Base-by-base conservation (phyloP, 2,329 filamentous ascomycete genomes). In the Botrytis pseudocinerea region DNA sequence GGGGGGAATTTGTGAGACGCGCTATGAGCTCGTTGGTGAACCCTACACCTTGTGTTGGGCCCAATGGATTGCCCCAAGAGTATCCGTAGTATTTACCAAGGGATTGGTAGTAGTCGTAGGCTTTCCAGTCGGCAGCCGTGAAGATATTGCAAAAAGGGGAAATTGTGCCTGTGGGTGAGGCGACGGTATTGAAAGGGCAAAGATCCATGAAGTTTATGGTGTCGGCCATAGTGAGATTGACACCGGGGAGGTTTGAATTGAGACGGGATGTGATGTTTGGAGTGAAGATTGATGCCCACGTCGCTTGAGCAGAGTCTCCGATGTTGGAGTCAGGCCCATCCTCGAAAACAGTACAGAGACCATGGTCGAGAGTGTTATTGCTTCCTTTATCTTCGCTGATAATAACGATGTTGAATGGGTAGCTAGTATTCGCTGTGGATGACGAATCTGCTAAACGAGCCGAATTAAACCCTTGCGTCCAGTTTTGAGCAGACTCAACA, bases 11-110 rank as follows among this genome's bases (percentile, higher is more conserved):
- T 0, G 93, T 97, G 75, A 98, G 83, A 42, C 95, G 89, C 7
- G 95, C 92, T 71, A 97, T 87, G 18, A 98, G 88, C 84, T 98
- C 95, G 81, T 97, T 97, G 72, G 91, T 90, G 79, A 91, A 98
- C 3, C 95, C 95, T 2, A 96, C 92, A 1, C 95, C 95, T 82
- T 97, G 94, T 0, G 93, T 94, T 9, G 94, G 88, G 0, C 92
- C 95, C 10, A 97, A 86, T 0, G 90, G 88, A 79, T 94, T 94
- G 22, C 94, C 94, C 42, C 88, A 87, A 18, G 91, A 89, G 82
- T 91, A 95, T 71, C 91, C 91, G 82, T 97, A 97, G 86, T 91
- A 97, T 80, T 97, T 97, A 76, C 90, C 90, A 14, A 98, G 83
- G 0, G 91, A 89, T 80, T 93, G 87, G 81, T 90, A 91, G 84